phyloP scores from a whole-genome alignment of 2,329 filamentous ascomycete genomes.

The Microsporum canis region DNA sequence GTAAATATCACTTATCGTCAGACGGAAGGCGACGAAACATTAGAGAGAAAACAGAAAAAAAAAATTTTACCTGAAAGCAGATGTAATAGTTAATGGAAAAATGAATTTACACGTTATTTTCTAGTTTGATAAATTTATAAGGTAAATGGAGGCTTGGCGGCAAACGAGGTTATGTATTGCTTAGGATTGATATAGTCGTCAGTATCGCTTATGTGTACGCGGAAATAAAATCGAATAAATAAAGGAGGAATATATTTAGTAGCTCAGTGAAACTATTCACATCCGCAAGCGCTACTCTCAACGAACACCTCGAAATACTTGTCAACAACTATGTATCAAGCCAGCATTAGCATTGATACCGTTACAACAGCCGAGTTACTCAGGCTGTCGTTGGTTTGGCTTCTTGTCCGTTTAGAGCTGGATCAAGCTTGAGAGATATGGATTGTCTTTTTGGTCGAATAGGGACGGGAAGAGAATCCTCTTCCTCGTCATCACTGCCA shows the following conservation, averaged over 20 bases:
- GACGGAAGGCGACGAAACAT: neutral
- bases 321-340: neutral
- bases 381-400: neutral
- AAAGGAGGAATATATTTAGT: neutral
- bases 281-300: neutral
- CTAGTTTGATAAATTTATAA: no score
- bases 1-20: neutral
- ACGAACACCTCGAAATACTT: neutral
- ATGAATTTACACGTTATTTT: neutral
- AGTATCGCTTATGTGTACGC: neutral
- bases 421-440: constrained; percentile 22
- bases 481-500: constrained; percentile 85
- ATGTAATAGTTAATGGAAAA: neutral
- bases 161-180: neutral
- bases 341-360: neutral
- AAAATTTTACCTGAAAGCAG: neutral
- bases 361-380: no score
- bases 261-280: neutral
- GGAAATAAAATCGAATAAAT: neutral
- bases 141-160: no score
- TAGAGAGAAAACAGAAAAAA: neutral
- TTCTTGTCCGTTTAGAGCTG: constrained; percentile 2
- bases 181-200: neutral
- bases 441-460: constrained; percentile 41
- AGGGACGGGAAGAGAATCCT: constrained; percentile 60